Evolutionary conservation across 495 filamentous ascomycete genomes (phyloP), one percentile per base, ranked within the genome.

Genomic region (Podospora tetraspora): DNA sequence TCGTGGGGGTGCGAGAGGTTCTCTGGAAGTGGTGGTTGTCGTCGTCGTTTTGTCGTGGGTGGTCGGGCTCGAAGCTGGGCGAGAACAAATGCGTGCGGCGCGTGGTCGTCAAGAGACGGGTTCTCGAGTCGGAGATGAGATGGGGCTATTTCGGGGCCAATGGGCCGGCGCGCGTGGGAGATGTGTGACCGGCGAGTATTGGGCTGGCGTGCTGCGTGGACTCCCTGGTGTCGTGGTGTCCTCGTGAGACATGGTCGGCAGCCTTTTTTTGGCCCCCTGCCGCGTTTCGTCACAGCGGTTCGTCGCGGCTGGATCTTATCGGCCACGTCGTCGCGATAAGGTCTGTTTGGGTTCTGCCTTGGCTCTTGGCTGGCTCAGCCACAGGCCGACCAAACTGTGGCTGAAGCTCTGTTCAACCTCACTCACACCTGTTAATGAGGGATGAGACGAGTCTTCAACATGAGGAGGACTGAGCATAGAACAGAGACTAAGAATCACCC

Each of bases 321-420:
- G 66, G 60, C 60, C 66, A 63, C 66, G 61, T 59, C 56, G 60
- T 11, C 12, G 43, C 66, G 66, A 68, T 68, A 68, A 68, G 59
- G 4, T 37, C 32, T 37, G 32, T 13, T 32, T 24, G 12, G 62
- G 12, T 3, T 22, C 6, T 29, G 29, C 61, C 30, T 21, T 10
- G 29, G 29, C 29, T 32, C 11, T 29, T 23, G 61, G 13, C 9
- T 27, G 6, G 2, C 3, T 27, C 23, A 64, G 62, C 62, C 62
- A 64, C 62, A 64, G 2, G 3, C 9, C 1, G 0, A 1, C 11
- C 13, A 0, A 29, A 13, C 5, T 56, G 37, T 56, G 34, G 34
- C 62, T 56, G 62, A 37, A 52, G 21, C 34, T 21, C 43, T 13
- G 43, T 8, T 52, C 43, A 52, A 52, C 43, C 43, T 52, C 43